Percentiles rank a stretch among this genome's conserved stretches.
These are phyloP conservation scores for Emericellopsis cladophorae DNA, from an alignment of 2,329 filamentous ascomycete genomes.

Conservation along the genomic window DNA sequence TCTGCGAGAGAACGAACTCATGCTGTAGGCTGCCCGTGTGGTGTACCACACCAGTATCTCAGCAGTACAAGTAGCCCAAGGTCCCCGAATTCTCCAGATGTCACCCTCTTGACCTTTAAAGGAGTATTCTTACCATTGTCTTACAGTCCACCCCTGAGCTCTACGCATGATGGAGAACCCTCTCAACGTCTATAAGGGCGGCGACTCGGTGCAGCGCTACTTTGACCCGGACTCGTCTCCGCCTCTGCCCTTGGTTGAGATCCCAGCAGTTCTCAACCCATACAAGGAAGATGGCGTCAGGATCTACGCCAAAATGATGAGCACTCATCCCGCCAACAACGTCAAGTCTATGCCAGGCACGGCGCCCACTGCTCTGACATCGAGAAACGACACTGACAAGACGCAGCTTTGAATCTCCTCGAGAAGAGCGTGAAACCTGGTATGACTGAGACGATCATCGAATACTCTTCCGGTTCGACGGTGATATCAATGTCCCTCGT, in stretches of 20 bases:
- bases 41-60: too few species aligned
- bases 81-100: too few species aligned
- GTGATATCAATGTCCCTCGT: conserved; percentile 38
- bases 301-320: conserved; percentile 38
- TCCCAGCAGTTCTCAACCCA: conserved; percentile 27
- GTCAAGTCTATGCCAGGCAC: conserved; percentile 49
- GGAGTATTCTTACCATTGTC: too few species aligned
- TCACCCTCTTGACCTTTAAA: too few species aligned
- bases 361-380: not conserved
- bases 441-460: conserved; percentile 38
- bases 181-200: conserved; percentile 44
- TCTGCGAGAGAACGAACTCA: too few species aligned
- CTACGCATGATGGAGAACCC: not conserved
- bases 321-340: conserved; percentile 50
- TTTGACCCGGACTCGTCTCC: conserved; percentile 18
- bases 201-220: conserved; percentile 35
- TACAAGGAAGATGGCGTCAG: conserved; percentile 3
- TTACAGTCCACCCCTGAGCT: too few species aligned
- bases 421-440: conserved; percentile 17
- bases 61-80: too few species aligned
- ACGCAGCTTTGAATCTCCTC: conserved; percentile 36
- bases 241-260: conserved; percentile 47
- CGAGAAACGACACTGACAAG: not conserved
- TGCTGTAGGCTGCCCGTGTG: too few species aligned
- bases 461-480: conserved; percentile 50